A percentile compares a stretch with the other conserved stretches of the same genome.
Evolutionary conservation across 345 rosid genomes (phyloP).

Genomic region (Brassica incana): DNA sequence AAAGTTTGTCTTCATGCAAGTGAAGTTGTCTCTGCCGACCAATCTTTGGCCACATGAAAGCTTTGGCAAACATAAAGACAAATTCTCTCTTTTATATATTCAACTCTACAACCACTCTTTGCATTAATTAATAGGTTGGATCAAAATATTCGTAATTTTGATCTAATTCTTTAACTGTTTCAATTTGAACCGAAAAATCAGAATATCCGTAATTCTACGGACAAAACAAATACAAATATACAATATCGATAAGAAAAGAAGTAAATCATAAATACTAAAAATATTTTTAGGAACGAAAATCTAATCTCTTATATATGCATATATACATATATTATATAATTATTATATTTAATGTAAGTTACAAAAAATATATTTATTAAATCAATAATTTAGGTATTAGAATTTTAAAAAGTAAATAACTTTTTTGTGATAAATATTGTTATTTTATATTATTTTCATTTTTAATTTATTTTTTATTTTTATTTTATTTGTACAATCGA

Average conservation of each 20-base stretch:
- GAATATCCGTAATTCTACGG: neutral
- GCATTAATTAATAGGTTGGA: conserved; percentile 6
- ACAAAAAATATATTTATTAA: neutral
- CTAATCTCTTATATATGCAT: neutral
- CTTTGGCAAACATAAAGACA: conserved; percentile 34
- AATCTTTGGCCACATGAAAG: conserved; percentile 34
- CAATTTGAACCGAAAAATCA: neutral
- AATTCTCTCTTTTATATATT: conserved; percentile 35
- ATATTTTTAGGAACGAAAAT: neutral
- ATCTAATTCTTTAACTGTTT: neutral
- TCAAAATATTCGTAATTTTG: neutral
- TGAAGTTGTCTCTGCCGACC: conserved; percentile 30
- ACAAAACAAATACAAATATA: neutral
- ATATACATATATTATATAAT: neutral
- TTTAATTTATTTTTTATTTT: too few species aligned
- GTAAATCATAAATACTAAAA: too few species aligned
- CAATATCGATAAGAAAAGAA: too few species aligned
- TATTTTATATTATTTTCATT: too few species aligned
- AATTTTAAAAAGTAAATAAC: neutral
- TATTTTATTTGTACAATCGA: too few species aligned
- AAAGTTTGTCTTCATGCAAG: conserved; percentile 28
- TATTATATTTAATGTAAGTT: neutral
- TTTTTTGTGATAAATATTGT: too few species aligned
- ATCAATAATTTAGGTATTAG: too few species aligned
- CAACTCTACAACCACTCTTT: conserved; percentile 15